Evolutionary conservation across 768 basidiomycete species (phyloP).

Genomic region (Tricholoma hemisulphureum): DNA sequence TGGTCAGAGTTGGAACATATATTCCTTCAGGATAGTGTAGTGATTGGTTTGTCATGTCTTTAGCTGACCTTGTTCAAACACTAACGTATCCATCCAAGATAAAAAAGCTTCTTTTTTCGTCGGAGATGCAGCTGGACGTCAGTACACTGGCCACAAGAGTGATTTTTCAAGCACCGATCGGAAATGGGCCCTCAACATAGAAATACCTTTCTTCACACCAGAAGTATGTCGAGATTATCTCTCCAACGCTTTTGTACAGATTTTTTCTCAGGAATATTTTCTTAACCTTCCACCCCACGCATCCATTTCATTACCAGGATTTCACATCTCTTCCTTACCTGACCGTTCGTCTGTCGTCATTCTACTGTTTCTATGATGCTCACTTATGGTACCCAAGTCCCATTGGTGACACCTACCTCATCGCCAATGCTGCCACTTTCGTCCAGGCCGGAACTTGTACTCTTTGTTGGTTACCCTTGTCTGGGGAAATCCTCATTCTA

Average conservation of each 20-base stretch:
- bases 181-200: conserved; percentile 81
- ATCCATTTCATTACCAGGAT: conserved; percentile 59
- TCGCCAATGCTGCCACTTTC: conserved; percentile 46
- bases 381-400: conserved; percentile 36
- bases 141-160: conserved; percentile 36
- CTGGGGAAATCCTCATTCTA: conserved; percentile 85
- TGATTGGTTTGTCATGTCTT: conserved; percentile 58
- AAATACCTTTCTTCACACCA: conserved; percentile 75
- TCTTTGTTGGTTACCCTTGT: conserved; percentile 55
- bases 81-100: conserved; percentile 42
- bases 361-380: not conserved
- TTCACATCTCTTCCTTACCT: conserved; percentile 53
- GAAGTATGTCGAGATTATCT: conserved; percentile 51
- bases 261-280: conserved; percentile 68
- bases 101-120: conserved; percentile 69
- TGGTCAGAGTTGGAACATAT: conserved; percentile 71
- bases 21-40: conserved; percentile 53
- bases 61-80: not conserved
- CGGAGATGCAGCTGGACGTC: conserved; percentile 87
- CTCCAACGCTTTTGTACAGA: not conserved
- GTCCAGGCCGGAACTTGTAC: conserved; percentile 40
- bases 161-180: conserved; percentile 85
- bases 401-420: conserved; percentile 49
- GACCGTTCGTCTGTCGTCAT: conserved; percentile 27
- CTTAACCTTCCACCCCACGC: conserved; percentile 47